A percentile compares a stretch with the other conserved stretches of the same genome.
Evolutionary conservation across 2,329 filamentous ascomycete species (phyloP).

Genomic region (Colletotrichum phormii): DNA sequence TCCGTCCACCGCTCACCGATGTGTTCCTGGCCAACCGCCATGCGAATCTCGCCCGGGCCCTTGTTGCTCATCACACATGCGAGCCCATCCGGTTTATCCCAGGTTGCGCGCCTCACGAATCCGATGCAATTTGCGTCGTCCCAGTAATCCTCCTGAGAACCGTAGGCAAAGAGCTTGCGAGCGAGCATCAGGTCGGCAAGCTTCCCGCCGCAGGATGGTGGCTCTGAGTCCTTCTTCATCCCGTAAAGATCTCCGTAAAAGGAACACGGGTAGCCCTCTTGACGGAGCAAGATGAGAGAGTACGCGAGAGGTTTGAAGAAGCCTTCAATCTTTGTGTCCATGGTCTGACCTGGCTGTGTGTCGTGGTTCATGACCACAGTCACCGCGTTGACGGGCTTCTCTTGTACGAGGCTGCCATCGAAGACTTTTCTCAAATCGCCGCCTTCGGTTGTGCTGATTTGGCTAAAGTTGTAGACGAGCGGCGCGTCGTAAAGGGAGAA

Average conservation of each 20-base stretch:
- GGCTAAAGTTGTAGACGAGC: conserved; percentile 74
- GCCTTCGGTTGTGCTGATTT: conserved; percentile 64
- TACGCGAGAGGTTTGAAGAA: conserved; percentile 82
- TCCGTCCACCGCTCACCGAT: conserved; percentile 73
- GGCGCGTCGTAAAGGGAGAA: conserved; percentile 75
- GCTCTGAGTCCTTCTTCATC: conserved; percentile 57
- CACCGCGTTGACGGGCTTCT: conserved; percentile 48
- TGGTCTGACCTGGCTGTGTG: conserved; percentile 58
- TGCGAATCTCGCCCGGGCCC: conserved; percentile 62
- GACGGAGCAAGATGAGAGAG: conserved; percentile 74
- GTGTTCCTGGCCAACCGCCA: conserved; percentile 71
- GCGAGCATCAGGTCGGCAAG: conserved; percentile 70
- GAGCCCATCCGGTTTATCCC: conserved; percentile 58
- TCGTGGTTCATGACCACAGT: conserved; percentile 81
- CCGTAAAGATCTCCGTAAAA: conserved; percentile 80
- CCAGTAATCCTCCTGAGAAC: conserved; percentile 72
- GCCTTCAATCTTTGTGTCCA: conserved; percentile 67
- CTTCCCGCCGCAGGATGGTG: conserved; percentile 63
- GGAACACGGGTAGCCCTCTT: conserved; percentile 71
- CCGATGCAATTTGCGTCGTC: conserved; percentile 71
- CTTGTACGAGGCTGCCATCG: conserved; percentile 65
- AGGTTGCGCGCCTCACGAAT: conserved; percentile 63
- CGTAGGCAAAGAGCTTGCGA: conserved; percentile 75
- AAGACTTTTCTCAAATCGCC: conserved; percentile 73
- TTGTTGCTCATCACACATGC: conserved; percentile 69